Conservation (phyloP, 768 basidiomycete species). For the Astraeus odoratus region DNA sequence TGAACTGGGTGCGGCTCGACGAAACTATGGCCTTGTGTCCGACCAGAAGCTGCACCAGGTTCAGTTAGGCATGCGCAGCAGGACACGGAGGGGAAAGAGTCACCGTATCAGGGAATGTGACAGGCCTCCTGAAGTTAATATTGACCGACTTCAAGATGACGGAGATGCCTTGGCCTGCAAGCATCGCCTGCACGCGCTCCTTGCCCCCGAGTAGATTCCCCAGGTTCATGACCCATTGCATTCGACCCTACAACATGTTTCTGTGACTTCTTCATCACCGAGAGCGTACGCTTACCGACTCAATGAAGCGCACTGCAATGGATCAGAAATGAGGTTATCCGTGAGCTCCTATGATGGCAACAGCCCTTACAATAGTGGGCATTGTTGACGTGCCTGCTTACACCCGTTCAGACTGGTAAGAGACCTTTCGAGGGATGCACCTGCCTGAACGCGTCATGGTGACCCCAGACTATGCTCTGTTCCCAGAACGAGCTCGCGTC, state of each 20-base stretch:
- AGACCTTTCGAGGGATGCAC: conserved; percentile 18
- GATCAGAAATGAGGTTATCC: conserved; percentile 1
- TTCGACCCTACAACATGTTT: conserved; percentile 50
- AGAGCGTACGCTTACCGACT: conserved; percentile 44
- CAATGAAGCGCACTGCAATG: conserved; percentile 54
- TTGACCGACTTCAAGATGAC: conserved; percentile 68
- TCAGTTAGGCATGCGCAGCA: conserved; percentile 3
- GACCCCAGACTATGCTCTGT: conserved; percentile 73
- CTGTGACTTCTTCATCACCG: neutral
- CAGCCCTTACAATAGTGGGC: conserved; percentile 53
- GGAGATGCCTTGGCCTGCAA: conserved; percentile 59
- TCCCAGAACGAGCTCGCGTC: conserved; percentile 70
- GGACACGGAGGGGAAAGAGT: conserved; percentile 17
- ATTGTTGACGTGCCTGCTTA: conserved; percentile 68
- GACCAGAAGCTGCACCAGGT: conserved; percentile 45
- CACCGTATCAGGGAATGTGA: conserved; percentile 73
- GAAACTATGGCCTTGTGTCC: conserved; percentile 48
- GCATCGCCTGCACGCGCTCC: conserved; percentile 46
- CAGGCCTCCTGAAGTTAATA: conserved; percentile 62
- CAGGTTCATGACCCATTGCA: conserved; percentile 56
- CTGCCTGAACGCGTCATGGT: conserved; percentile 73
- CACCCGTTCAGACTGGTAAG: neutral
- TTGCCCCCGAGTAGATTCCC: conserved; percentile 56
- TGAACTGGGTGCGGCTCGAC: conserved; percentile 38
- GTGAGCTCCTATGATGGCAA: neutral